Base-by-base conservation (phyloP, 768 basidiomycete genomes). In the Naganishia vaughanmartiniae region DNA sequence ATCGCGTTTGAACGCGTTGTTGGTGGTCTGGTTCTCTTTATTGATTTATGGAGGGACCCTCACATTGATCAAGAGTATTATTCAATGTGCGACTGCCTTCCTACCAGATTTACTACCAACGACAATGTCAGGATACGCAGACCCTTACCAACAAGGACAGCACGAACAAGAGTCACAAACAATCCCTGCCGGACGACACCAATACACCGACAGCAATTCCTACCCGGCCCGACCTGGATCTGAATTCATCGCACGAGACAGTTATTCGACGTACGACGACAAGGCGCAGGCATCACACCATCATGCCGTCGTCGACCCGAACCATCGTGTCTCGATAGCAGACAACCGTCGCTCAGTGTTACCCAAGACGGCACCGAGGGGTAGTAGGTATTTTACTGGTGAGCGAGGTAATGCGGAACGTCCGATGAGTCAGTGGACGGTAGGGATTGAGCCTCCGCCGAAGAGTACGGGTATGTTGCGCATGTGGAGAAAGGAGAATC, bases 401-500 rank as follows among this genome's bases (percentile, higher is more conserved):
- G 60, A 63, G 46, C 17, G 60, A 26, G 60, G 60, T 4, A 63
- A 63, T 45, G 10, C 60, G 39, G 56, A 69, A 54, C 55, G 68
- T 31, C 68, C 68, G n/a, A 58, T 58, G 45, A 69, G 68, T 63
- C 68, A 69, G 33, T 69, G 68, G 68, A 69, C 68, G 24, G 65
- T 54, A 26, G 69, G 69, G 21, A 54, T 70, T 19, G 69, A 70
- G 12, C 73, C 72, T 2, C 72, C 74, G 51, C 74, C 78, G 2
- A 72, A 72, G 42, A 77, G 76, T 71, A 81, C 80, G 10, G 80
- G 80, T n/a, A 78, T 80, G 48, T 66, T 81, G 65, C 46, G 80
- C 26, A 78, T 78, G 75, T 81, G 80, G 80, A 75, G 80, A 53
- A 81, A 81, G 70, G 80, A 77, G 67, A 78, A 81, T 63, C 54